Evolutionary conservation across 2,329 filamentous ascomycete genomes (phyloP), one percentile per base, ranked within the genome.

Genomic region (Thielaviopsis ethacetica): DNA sequence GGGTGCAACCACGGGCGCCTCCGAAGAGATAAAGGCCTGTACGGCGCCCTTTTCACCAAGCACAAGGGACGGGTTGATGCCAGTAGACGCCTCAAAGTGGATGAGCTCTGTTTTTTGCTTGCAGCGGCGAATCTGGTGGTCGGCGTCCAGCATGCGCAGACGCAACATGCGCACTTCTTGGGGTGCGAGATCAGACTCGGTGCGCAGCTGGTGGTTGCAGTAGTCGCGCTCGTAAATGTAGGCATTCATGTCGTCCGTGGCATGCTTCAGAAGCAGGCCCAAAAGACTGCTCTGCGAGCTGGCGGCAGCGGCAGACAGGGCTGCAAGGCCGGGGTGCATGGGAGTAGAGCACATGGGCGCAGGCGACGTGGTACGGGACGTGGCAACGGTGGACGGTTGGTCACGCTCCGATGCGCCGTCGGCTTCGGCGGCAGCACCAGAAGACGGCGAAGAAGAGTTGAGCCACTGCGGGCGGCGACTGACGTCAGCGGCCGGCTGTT

Each of bases 181-280:
- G 0, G 73, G 69, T 0, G 71, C 72, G 53, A 75, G 65, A 54
- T 70, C 66, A 4, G 63, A 61, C 5, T 64, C 64, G 1, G 61
- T 59, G 49, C 60, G 60, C 10, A 76, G 66, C 61, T 71, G 68
- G 19, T 68, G 64, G 9, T 64, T 63, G 62, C 71, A 74, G 64
- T 71, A 75, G n/a, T 71, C 69, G 4, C 73, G 61, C 60, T 76
- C 74, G 57, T 73, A 70, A 1, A 66, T 65, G 60, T 75, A 75
- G 0, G 73, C 73, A 1, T 64, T 65, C 53, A 75, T 69, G 57
- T 76, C 73, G 58, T 76, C 72, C 13, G 65, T 63, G 55, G 74
- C 66, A 64, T 76, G 74, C 24, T 60, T 59, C 2, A 62, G 56
- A 2, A 63, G 53, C 13, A 63, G 53, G 9, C 50, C 61, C 44